These are phyloP conservation scores for Colletotrichum sojae DNA, from an alignment of 2,329 filamentous ascomycete genomes.

Conservation along the genomic window DNA sequence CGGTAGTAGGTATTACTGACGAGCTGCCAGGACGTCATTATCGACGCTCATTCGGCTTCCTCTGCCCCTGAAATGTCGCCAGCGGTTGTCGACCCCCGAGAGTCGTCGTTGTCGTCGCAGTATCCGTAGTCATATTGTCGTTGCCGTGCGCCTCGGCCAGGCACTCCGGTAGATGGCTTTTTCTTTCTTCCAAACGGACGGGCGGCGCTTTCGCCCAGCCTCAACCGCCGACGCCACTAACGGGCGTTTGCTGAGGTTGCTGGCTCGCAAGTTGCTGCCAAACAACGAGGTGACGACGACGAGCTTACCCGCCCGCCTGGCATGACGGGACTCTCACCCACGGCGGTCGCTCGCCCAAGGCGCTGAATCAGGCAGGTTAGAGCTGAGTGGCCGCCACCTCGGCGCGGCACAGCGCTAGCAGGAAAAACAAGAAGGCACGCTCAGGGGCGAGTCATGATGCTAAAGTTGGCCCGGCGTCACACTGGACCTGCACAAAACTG, in stretches of 20 bases:
- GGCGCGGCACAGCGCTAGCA: constrained; percentile 28
- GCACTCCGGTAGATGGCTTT: background rate
- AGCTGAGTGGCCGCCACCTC: constrained; percentile 38
- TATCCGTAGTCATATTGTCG: background rate
- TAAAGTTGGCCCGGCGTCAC: constrained; percentile 32
- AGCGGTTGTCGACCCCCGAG: background rate
- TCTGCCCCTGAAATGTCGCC: constrained; percentile 26
- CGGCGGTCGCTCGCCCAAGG: background rate
- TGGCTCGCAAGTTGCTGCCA: background rate
- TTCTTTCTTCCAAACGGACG: constrained; percentile 14
- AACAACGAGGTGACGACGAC: background rate
- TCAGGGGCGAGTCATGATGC: constrained; percentile 29
- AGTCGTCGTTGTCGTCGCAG: background rate
- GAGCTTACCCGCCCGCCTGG: constrained; percentile 10
- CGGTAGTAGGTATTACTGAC: constrained; percentile 6
- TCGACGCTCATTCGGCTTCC: background rate
- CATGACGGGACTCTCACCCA: background rate
- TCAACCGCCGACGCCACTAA: constrained; percentile 31
- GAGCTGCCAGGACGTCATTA: constrained; percentile 20
- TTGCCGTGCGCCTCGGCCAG: constrained; percentile 23
- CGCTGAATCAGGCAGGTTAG: constrained; percentile 6
- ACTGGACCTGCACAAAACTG: constrained; percentile 33
- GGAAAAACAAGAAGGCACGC: constrained; percentile 19
- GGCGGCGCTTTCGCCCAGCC: constrained; percentile 15
- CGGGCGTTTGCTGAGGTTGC: constrained; percentile 22